Base-by-base conservation (phyloP, 352 stramenopile genomes). In the Pythium angustatum region DNA sequence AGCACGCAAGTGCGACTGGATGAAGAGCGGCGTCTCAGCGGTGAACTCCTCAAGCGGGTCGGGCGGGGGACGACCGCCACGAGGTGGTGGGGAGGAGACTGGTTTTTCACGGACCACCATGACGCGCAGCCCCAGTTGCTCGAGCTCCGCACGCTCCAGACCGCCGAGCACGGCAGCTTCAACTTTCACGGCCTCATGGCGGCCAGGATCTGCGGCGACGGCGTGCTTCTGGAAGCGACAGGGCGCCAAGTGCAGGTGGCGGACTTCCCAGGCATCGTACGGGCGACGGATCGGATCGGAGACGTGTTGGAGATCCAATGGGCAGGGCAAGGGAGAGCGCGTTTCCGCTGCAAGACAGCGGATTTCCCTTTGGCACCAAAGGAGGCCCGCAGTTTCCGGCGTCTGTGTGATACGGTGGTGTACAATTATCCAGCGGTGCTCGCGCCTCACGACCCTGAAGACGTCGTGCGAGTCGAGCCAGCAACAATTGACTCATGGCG, bases 351-450 rank as follows among this genome's bases (percentile, higher is more conserved):
- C 27, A 15, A 24, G 19, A 19, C 14, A 0, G 9, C 45, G 2
- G 2, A 41, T 30, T 62, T 47, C 43, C 55, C 36, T 10, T 30
- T 62, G 14, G n/a, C 28, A 5, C 50, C 50, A 10, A 5, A 17
- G 9, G 26, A 22, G 26, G 52, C 52, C 2, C 52, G 26, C 12
- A 41, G 38, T 8, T 52, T 61, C 12, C 40, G 53, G 3, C 36
- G 38, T 10, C 28, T 61, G 7, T 61, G 38, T n/a, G 53, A 61
- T 22, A 41, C 19, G 0, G 1, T 61, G 7, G 53, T 61, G 2
- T 61, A 21, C 38, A 61, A 61, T 19, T 59, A 59, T 12, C 52
- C 52, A 11, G 52, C 21, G 1, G 10, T 59, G 19, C 52, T 59
- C 3, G 40, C 38, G 5, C 26, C 54, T 5, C 40, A 50, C 19